These are phyloP conservation scores for Lobosporangium transversale DNA, from an alignment of 192 early-diverging fungal species.

Conservation along the genomic window DNA sequence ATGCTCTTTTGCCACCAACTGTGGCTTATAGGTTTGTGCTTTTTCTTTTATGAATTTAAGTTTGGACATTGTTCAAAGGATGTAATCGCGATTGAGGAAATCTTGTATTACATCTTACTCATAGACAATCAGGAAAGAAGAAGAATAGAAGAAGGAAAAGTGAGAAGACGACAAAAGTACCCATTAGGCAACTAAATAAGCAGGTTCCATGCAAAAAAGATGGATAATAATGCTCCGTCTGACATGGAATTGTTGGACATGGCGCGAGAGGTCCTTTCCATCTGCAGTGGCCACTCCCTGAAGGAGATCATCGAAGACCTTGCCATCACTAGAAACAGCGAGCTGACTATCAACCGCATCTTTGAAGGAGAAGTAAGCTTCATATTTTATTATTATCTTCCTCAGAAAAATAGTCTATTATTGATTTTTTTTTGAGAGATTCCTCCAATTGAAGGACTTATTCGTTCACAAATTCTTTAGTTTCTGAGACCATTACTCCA, in stretches of 20 bases:
- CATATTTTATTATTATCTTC: background rate
- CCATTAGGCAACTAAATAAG: too few species aligned
- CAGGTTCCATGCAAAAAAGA: slow-evolving; percentile 2
- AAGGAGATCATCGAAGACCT: slow-evolving; percentile 41
- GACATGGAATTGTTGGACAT: slow-evolving; percentile 35
- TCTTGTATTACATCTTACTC: too few species aligned
- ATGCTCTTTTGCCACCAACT: background rate
- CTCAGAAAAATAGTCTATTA: too few species aligned
- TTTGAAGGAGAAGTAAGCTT: slow-evolving; percentile 32
- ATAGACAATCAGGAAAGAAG: too few species aligned
- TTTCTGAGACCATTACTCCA: too few species aligned
- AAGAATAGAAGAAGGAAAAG: too few species aligned
- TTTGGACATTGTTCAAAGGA: too few species aligned
- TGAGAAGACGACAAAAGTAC: too few species aligned
- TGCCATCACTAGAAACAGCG: slow-evolving; percentile 19
- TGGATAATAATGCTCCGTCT: slow-evolving; percentile 8
- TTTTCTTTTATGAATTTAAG: too few species aligned
- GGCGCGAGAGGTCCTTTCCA: slow-evolving; percentile 43
- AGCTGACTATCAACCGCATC: slow-evolving; percentile 39
- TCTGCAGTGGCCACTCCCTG: slow-evolving; percentile 20
- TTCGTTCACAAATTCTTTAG: too few species aligned
- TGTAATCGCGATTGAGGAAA: too few species aligned
- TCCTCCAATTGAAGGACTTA: too few species aligned
- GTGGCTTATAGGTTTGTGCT: background rate
- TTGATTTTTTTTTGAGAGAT: background rate